Evolutionary conservation across 192 early-diverging fungal species (phyloP).

Genomic region (Entomortierella beljakovae): DNA sequence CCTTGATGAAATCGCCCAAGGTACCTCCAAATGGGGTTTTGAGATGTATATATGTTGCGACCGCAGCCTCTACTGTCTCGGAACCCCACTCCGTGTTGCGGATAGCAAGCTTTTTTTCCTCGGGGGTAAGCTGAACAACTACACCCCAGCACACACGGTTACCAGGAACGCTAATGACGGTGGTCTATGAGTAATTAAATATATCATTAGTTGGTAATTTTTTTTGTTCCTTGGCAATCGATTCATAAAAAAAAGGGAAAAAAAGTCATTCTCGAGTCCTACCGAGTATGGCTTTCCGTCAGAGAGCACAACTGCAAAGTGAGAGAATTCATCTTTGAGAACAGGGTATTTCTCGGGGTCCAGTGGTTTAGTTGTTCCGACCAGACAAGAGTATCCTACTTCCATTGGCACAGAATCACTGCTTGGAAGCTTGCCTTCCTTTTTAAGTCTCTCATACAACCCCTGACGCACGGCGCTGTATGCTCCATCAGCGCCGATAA

Average conservation of each 20-base stretch:
- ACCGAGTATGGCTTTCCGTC: slow-evolving; percentile 23
- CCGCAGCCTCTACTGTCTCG: background rate
- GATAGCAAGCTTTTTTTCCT: slow-evolving; percentile 13
- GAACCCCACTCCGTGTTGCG: slow-evolving; percentile 25
- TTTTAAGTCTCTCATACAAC: slow-evolving; percentile 20
- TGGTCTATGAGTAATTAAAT: slow-evolving; percentile 1
- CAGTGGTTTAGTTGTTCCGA: slow-evolving; percentile 17
- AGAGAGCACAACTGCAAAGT: slow-evolving; percentile 12
- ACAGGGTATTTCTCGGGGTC: slow-evolving; percentile 26
- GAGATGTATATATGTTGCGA: no score
- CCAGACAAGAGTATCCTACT: slow-evolving; percentile 11
- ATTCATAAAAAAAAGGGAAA: background rate
- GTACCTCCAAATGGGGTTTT: slow-evolving; percentile 4
- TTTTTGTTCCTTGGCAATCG: no score
- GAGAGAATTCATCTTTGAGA: slow-evolving; percentile 16
- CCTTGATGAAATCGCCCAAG: slow-evolving; percentile 23
- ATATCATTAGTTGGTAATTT: no score
- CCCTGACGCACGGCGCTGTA: slow-evolving; percentile 34
- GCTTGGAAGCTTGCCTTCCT: slow-evolving; percentile 18
- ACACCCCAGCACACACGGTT: slow-evolving; percentile 12
- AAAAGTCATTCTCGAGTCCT: slow-evolving; percentile 3
- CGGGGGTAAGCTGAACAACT: slow-evolving; percentile 12
- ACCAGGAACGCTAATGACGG: slow-evolving; percentile 10
- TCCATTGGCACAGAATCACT: slow-evolving; percentile 2
- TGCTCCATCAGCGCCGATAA: no score